These are phyloP conservation scores for Alternaria triticina DNA, from an alignment of 2,329 filamentous ascomycete species.

Conservation along the genomic window DNA sequence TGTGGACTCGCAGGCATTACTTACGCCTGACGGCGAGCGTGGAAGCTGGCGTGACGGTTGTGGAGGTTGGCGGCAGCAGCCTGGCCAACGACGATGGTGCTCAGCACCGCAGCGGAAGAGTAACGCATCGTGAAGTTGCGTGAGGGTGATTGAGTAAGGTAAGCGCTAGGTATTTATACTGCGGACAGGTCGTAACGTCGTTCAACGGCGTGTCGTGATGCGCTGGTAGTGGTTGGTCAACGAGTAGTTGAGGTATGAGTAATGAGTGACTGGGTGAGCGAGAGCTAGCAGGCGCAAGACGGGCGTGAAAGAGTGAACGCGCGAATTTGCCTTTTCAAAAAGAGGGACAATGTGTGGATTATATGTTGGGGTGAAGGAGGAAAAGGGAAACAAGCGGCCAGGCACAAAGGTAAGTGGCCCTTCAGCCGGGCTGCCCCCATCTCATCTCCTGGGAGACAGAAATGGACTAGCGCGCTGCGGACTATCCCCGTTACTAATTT, in stretches of 20 bases:
- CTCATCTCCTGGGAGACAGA: slow-evolving; percentile 30
- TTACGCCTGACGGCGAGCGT: slow-evolving; percentile 43
- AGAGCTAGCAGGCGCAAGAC: slow-evolving; percentile 24
- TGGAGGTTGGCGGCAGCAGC: slow-evolving; percentile 40
- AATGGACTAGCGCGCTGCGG: slow-evolving; percentile 21
- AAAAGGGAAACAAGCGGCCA: slow-evolving; percentile 32
- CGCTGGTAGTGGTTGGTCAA: slow-evolving; percentile 3
- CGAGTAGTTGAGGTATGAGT: slow-evolving; percentile 4
- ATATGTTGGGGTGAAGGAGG: slow-evolving; percentile 35
- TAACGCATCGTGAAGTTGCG: slow-evolving; percentile 40
- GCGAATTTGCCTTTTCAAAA: slow-evolving; percentile 34
- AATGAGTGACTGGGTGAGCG: slow-evolving; percentile 40
- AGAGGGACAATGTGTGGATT: slow-evolving; percentile 32
- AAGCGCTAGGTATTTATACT: slow-evolving; percentile 14
- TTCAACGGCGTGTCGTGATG: slow-evolving; percentile 29
- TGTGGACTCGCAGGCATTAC: slow-evolving; percentile 10
- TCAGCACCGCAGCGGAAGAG: slow-evolving; percentile 45
- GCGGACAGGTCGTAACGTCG: slow-evolving; percentile 31
- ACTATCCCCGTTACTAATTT: slow-evolving; percentile 34
- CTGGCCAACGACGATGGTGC: slow-evolving; percentile 46
- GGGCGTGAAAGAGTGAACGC: slow-evolving; percentile 50
- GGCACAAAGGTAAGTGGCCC: slow-evolving; percentile 24
- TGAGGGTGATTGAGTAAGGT: slow-evolving; percentile 7
- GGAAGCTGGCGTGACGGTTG: slow-evolving; percentile 47
- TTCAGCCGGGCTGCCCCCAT: slow-evolving; percentile 29